Base-by-base conservation (phyloP, 495 filamentous ascomycete species). In the Lepidopterella palustris region DNA sequence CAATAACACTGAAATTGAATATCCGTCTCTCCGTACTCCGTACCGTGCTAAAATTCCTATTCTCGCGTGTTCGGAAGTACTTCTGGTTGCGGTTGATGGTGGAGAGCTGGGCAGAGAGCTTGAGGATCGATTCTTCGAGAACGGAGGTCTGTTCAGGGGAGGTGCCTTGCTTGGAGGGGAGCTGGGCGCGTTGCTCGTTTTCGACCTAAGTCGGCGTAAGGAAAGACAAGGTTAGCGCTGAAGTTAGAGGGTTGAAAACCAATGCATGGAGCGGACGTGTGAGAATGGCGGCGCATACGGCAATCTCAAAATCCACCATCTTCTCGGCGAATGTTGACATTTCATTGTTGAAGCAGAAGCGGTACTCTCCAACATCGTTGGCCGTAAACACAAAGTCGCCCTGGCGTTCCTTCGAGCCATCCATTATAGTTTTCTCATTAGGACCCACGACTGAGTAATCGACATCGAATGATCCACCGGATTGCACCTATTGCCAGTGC, bases 371-470 rank as follows among this genome's bases (percentile, higher is more conserved):
- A n/a, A 83, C 62, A 48, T 95, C 88, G 65, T 88, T 88, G 4
- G 93, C 95, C 1, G 95, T 97, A 72, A 99, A 99, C 31, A 97
- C 95, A 65, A 95, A 97, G 74, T 99, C 95, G 48, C 93, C 93
- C 76, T 97, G 93, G 57, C 93, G 80, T 73, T 99, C 93, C 74
- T 95, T 96, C 62, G 82, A 77, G 51, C 90, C 93, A 59, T 95
- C 88, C 66, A 97, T 73, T 53, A 99, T 87, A 54, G 87, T 74
- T 73, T 88, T 92, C 49, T 87, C 84, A 62, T 83, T 83, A 13
- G 95, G 95, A 23, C 89, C 93, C 8, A 81, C 80, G 50, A 97
- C 92, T 64, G 82, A 76, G 78, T 93, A 97, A 75, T 96, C 91
- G 72, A 99, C 80, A 78, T 97, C 92, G 80, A 96, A 96, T 39